Evolutionary conservation across 2,329 filamentous ascomycete genomes (phyloP).

Genomic region (Ophiostoma fasciatum): DNA sequence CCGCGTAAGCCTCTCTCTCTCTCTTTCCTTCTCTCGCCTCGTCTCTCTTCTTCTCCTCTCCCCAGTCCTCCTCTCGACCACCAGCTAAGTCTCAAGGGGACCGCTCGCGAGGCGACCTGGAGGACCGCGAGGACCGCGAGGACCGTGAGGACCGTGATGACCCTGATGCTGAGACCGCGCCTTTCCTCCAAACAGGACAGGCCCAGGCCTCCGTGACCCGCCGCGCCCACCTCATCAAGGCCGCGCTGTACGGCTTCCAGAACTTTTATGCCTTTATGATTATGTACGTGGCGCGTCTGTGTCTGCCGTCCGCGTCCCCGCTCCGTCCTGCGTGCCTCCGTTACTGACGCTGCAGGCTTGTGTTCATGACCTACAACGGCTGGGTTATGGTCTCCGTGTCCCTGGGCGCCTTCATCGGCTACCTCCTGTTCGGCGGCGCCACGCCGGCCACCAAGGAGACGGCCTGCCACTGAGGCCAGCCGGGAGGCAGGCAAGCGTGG

Average conservation of each 20-base stretch:
- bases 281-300: slow-evolving; percentile 53
- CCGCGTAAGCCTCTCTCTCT: slow-evolving; percentile 31
- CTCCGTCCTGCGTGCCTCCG: too few relatives aligned
- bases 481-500: too few relatives aligned
- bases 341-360: slow-evolving; percentile 55
- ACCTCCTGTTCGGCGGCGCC: slow-evolving; percentile 61
- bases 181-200: slow-evolving; percentile 59
- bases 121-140: slow-evolving; percentile 1
- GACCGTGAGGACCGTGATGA: slow-evolving; percentile 15
- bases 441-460: slow-evolving; percentile 67
- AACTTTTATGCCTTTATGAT: slow-evolving; percentile 99
- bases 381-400: slow-evolving; percentile 92
- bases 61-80: slow-evolving; percentile 1
- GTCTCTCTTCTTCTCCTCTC: not conserved
- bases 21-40: not conserved
- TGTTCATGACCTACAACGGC: slow-evolving; percentile 99
- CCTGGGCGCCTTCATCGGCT: slow-evolving; percentile 78
- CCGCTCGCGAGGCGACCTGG: too few relatives aligned
- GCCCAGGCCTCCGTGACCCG: slow-evolving; percentile 45
- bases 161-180: slow-evolving; percentile 45
- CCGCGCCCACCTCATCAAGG: slow-evolving; percentile 64
- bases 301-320: not conserved
- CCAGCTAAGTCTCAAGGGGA: slow-evolving; percentile 6
- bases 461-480: slow-evolving; percentile 71
- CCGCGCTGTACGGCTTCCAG: slow-evolving; percentile 73